Conservation (phyloP, 169 alveolate species). For the Plasmodium chabaudi region DNA sequence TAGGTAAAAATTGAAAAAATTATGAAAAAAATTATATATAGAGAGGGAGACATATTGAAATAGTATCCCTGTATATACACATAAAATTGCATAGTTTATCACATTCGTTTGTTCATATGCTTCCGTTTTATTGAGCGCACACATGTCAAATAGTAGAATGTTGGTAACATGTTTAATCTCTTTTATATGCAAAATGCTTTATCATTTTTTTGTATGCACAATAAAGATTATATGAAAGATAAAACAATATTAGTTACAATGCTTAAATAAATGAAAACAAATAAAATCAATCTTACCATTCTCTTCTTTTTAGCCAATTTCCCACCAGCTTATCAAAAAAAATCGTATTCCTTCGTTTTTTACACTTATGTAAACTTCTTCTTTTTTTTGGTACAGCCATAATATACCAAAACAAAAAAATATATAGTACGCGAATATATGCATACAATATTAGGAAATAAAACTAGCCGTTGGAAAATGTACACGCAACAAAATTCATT, state of each 20-base stretch:
- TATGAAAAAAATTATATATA: not conserved
- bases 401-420: conserved; percentile 35
- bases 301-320: conserved; percentile 84
- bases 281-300: conserved; percentile 75
- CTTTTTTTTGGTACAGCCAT: conserved; percentile 87
- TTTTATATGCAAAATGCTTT: no score
- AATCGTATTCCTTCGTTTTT: conserved; percentile 83
- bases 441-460: not conserved
- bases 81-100: no score
- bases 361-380: conserved; percentile 81
- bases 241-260: not conserved
- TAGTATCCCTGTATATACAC: no score
- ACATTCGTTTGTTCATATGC: no score
- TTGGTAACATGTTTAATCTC: no score
- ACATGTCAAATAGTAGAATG: no score
- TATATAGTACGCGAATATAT: not conserved
- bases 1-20: not conserved
- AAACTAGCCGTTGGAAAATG: not conserved
- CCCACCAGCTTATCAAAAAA: conserved; percentile 86
- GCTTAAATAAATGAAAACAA: conserved; percentile 69
- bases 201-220: no score
- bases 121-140: no score
- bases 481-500: not conserved
- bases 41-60: not conserved
- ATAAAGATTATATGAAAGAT: not conserved